Conservation (phyloP, 176 grass and related monocot species). For the Luzula sylvatica region DNA sequence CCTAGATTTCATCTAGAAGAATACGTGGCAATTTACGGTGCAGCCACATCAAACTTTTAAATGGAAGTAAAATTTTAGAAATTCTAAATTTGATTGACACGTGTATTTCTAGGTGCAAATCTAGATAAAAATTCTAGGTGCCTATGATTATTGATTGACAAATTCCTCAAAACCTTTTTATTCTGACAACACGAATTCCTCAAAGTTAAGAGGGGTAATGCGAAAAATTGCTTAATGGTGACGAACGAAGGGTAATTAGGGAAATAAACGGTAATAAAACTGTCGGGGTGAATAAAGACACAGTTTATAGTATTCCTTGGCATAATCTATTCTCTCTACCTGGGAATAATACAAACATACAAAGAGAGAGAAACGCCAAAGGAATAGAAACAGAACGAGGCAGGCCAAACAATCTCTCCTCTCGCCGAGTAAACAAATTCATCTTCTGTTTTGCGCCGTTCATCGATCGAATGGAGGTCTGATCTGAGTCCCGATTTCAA, state of each 20-base stretch:
- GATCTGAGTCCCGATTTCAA: conserved; percentile 4
- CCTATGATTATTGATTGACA: too few species aligned
- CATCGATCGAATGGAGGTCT: background rate
- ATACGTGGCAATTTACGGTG: too few species aligned
- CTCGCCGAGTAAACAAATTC: background rate
- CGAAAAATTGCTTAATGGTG: background rate
- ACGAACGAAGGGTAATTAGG: background rate
- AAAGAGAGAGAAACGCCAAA: background rate
- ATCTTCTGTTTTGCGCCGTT: background rate
- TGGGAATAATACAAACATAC: background rate
- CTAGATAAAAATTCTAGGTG: too few species aligned
- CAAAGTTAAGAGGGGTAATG: background rate
- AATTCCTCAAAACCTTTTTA: background rate
- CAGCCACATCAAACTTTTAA: too few species aligned
- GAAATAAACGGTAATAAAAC: conserved; percentile 21
- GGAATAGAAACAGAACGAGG: background rate
- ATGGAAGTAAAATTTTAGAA: too few species aligned
- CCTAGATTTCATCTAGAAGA: too few species aligned
- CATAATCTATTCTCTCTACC: conserved; percentile 1
- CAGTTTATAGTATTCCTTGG: background rate
- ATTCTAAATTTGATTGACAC: too few species aligned
- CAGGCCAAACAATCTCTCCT: background rate
- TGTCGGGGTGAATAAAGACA: conserved; percentile 2
- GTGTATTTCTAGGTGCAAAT: too few species aligned
- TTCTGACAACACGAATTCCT: background rate